These are phyloP conservation scores for Paramecium caudatum DNA, from an alignment of 73 alveolate species.

Conservation along the genomic window DNA sequence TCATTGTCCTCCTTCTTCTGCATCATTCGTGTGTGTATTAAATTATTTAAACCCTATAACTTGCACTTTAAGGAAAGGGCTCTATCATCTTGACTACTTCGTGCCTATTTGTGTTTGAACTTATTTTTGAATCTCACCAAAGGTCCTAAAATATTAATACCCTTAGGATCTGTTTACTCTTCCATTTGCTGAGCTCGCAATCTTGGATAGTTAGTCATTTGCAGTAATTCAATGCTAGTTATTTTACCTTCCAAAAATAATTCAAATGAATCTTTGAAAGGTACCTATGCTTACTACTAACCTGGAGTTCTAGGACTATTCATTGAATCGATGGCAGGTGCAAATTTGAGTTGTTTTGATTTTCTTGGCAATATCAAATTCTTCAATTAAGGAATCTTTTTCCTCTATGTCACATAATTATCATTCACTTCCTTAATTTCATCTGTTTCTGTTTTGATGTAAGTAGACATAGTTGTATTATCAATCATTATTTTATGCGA, in stretches of 20 bases:
- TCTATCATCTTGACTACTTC: conserved; percentile 14
- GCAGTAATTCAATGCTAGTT: conserved; percentile 37
- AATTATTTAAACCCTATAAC: conserved; percentile 5
- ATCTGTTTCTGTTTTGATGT: conserved; percentile 28
- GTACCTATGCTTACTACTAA: not conserved
- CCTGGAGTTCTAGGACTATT: not conserved
- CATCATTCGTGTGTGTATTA: conserved; percentile 30
- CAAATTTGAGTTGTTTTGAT: not conserved
- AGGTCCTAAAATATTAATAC: conserved; percentile 19
- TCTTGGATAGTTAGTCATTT: conserved; percentile 33
- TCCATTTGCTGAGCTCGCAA: conserved; percentile 3
- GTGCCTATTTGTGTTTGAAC: conserved; percentile 17
- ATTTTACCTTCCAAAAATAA: conserved; percentile 10
- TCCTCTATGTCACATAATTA: not conserved
- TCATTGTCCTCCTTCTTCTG: conserved; percentile 27
- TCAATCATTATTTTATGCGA: conserved; percentile 38
- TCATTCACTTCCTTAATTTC: conserved; percentile 1
- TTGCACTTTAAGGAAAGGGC: not conserved
- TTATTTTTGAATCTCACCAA: conserved; percentile 23
- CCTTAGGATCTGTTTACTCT: conserved; percentile 16
- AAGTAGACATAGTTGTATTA: not conserved
- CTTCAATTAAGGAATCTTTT: conserved; percentile 17
- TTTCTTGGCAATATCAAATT: not conserved
- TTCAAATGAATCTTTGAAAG: conserved; percentile 16
- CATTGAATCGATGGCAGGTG: conserved; percentile 13